These are phyloP conservation scores for Suillus spraguei DNA, from an alignment of 768 basidiomycete genomes.

Conservation along the genomic window DNA sequence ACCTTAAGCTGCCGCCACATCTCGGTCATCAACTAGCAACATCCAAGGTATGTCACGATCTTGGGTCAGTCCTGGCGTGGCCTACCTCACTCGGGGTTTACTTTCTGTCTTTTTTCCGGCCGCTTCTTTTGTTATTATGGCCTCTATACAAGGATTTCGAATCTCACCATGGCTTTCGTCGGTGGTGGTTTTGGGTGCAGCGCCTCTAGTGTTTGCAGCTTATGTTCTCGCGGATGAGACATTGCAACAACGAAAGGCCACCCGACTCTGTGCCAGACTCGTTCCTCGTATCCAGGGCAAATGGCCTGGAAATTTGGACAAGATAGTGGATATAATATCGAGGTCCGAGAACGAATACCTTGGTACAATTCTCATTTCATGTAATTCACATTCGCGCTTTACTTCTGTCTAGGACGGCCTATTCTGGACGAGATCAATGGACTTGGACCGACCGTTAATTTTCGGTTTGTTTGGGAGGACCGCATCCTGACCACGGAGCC, in stretches of 20 bases:
- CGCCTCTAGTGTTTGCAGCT: constrained; percentile 6
- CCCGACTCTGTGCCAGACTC: constrained; percentile 24
- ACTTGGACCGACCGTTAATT: too few species aligned
- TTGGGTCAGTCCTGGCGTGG: constrained; percentile 24
- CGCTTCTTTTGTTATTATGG: constrained; percentile 14
- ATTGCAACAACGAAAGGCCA: constrained; percentile 21
- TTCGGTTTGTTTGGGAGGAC: too few species aligned
- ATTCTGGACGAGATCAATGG: constrained; percentile 26
- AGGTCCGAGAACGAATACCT: constrained; percentile 35
- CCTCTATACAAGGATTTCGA: constrained; percentile 15
- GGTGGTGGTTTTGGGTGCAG: constrained; percentile 8
- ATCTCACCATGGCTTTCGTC: constrained; percentile 11
- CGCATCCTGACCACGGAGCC: too few species aligned
- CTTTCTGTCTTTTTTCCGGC: constrained; percentile 18
- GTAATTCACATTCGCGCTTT: too few species aligned
- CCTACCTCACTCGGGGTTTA: constrained; percentile 20
- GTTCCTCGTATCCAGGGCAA: constrained; percentile 34
- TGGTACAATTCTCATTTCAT: constrained; percentile 25
- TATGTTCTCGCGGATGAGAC: constrained; percentile 11
- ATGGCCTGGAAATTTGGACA: constrained; percentile 36
- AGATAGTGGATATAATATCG: constrained; percentile 24
- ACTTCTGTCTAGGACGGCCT: constrained; percentile 21
- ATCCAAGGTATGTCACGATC: background rate
- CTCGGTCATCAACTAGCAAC: background rate
- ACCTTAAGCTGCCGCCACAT: background rate